These are phyloP conservation scores for Colletotrichum ledebouriae DNA, from an alignment of 2,329 filamentous ascomycete species.

Conservation along the genomic window DNA sequence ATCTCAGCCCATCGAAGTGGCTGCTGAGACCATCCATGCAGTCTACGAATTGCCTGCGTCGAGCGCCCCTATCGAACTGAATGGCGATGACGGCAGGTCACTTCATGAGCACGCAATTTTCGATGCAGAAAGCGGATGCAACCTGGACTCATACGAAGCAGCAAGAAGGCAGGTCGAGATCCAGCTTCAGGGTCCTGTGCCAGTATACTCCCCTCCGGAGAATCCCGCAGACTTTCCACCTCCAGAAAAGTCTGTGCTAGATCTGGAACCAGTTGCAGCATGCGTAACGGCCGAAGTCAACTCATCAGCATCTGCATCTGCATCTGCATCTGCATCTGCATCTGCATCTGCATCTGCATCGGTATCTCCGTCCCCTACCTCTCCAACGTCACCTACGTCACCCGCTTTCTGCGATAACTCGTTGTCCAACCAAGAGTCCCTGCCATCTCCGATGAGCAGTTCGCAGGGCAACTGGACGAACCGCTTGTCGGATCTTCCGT, in stretches of 20 bases:
- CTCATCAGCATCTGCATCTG: conserved; percentile 48
- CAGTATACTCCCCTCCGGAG: conserved; percentile 61
- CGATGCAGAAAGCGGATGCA: conserved; percentile 55
- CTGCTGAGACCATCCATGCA: conserved; percentile 60
- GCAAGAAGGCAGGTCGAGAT: conserved; percentile 64
- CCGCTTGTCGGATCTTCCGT: conserved; percentile 55
- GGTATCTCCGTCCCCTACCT: conserved; percentile 46
- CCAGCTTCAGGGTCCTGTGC: conserved; percentile 64
- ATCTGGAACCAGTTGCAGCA: conserved; percentile 51
- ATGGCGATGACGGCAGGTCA: conserved; percentile 55
- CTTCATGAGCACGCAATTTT: conserved; percentile 57
- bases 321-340: conserved; percentile 42
- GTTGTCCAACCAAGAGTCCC: conserved; percentile 56
- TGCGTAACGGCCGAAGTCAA: conserved; percentile 52
- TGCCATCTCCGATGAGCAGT: conserved; percentile 65
- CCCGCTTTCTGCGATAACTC: conserved; percentile 50
- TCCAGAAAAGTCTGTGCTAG: conserved; percentile 52
- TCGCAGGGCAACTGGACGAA: conserved; percentile 60
- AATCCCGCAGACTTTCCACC: conserved; percentile 47
- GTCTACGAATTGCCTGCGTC: conserved; percentile 66
- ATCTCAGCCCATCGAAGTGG: conserved; percentile 55
- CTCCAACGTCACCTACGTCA: conserved; percentile 45
- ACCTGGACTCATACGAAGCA: conserved; percentile 63
- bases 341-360: too few species aligned
- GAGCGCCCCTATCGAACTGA: conserved; percentile 62